Base-by-base conservation (phyloP, 768 basidiomycete species). In the Naematelia aurantialba region DNA sequence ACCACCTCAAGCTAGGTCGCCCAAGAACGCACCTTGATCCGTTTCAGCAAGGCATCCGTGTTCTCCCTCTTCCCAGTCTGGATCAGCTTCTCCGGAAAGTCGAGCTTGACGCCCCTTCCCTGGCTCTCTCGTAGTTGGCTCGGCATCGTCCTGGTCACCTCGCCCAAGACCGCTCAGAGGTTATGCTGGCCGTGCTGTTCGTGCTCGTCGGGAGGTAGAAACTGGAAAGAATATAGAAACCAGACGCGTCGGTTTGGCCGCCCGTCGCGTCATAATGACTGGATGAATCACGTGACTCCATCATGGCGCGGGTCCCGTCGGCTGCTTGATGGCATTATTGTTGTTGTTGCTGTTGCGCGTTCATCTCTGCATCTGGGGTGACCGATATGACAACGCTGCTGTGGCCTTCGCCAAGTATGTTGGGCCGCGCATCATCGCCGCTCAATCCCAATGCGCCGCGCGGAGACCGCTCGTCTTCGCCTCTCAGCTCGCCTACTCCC, bases 41-140 rank as follows among this genome's bases (percentile, higher is more conserved):
- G 89, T 81, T 89, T 91, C 72, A 89, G 85, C 24, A 92, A 80
- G 0, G 83, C 82, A 79, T 97, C 92, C 11, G 89, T 88, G 11
- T 60, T 66, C 47, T 67, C 67, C 57, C 85, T 83, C 55, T 87
- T 81, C 19, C 87, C 85, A 73, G 88, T 88, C 48, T 84, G 85
- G 27, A 85, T 79, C 50, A 97, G 83, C 78, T 89, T 90, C 60
- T 92, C 91, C 71, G 82, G 83, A 75, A 97, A 97, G 12, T 80
- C 72, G 30, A 81, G 77, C 58, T 72, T 75, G 51, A 31, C 52
- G 17, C 34, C 4, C 29, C 34, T 39, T 17, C 34, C 34, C 17
- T 39, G 34, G 17, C 34, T 39, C 34, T 39, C 34, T 39, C 34
- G 8, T 17, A 39, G 34, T 17, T 39, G 34, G 17, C 8, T 39